Evolutionary conservation across 2,329 filamentous ascomycete genomes (phyloP).

Genomic region (Trichoderma lentiforme): DNA sequence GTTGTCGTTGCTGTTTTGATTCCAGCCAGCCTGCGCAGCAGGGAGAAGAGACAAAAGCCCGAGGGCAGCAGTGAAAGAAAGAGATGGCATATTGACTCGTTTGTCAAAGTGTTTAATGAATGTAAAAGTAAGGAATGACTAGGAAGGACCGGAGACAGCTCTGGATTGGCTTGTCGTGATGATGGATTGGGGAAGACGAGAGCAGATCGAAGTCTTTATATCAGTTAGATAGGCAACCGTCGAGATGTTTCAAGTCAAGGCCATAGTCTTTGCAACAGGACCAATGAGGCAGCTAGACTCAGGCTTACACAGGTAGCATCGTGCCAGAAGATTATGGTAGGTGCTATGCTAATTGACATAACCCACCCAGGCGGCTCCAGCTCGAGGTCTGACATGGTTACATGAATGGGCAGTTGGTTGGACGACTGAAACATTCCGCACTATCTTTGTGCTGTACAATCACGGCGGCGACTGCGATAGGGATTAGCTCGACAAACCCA

Average conservation of each 20-base stretch:
- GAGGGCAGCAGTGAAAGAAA: conserved; percentile 19
- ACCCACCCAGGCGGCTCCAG: neutral
- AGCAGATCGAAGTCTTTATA: conserved; percentile 6
- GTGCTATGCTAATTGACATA: neutral
- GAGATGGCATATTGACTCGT: conserved; percentile 12
- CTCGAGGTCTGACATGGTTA: conserved; percentile 3
- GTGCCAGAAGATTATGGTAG: neutral
- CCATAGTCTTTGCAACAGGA: neutral
- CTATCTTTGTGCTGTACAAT: neutral
- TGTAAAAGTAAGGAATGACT: neutral
- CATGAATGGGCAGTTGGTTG: neutral
- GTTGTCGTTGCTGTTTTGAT: conserved; percentile 46
- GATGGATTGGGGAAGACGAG: neutral
- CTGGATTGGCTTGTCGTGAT: neutral
- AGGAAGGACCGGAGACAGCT: neutral
- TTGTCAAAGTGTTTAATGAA: neutral
- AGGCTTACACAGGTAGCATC: neutral
- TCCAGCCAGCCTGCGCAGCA: conserved; percentile 40
- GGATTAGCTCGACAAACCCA: neutral
- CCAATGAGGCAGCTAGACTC: neutral
- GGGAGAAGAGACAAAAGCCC: conserved; percentile 29
- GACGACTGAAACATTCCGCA: neutral
- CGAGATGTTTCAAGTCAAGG: neutral
- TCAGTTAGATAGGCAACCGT: neutral
- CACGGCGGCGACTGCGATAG: neutral